Conservation (phyloP, 129 eudicot species). For the Chrysanthemum lavandulifolium region DNA sequence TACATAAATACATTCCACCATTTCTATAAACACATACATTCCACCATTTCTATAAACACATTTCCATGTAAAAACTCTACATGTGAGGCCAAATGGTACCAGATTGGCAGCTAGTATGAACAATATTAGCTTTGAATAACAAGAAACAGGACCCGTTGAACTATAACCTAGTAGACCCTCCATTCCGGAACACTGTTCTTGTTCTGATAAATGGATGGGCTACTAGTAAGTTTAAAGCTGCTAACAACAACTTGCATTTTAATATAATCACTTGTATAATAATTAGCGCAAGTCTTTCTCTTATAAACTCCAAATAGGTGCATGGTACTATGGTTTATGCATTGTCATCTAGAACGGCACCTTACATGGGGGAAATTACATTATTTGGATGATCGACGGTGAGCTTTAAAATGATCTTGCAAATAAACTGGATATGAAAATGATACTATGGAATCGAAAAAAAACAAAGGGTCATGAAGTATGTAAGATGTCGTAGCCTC, state of each 20-base stretch:
- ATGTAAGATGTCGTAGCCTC: no score
- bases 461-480: no score
- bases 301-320: constrained; percentile 21
- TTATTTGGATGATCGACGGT: not conserved
- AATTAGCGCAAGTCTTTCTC: not conserved
- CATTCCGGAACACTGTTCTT: constrained; percentile 45
- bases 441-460: no score
- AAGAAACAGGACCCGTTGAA: constrained; percentile 39
- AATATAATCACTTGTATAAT: not conserved
- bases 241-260: not conserved
- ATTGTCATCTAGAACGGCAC: constrained; percentile 40
- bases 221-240: constrained; percentile 49
- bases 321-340: no score
- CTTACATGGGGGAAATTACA: constrained; percentile 42
- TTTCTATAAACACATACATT: constrained; percentile 43
- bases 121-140: constrained; percentile 54
- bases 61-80: constrained; percentile 40
- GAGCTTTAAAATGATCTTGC: no score
- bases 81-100: constrained; percentile 62
- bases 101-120: constrained; percentile 61
- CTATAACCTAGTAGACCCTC: constrained; percentile 63
- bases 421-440: no score
- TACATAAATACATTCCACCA: constrained; percentile 30
- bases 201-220: constrained; percentile 67
- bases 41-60: constrained; percentile 50